Base-by-base conservation (phyloP, 768 basidiomycete genomes). In the Xerocomus potaroensis region DNA sequence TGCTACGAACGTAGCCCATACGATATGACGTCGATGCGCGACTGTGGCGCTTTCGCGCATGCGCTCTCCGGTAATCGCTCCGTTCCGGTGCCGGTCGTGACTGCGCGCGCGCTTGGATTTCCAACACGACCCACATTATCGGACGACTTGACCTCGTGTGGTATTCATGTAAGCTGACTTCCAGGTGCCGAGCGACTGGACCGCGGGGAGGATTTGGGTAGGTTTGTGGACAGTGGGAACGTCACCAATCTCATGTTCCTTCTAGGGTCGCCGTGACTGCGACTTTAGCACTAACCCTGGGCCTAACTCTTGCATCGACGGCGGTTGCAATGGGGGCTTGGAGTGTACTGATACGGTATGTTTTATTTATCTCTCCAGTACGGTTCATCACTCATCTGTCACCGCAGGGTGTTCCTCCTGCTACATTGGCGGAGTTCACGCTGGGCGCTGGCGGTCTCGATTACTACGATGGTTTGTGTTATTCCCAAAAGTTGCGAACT, bases 261-360 rank as follows among this genome's bases (percentile, higher is more conserved):
- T 34, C 14, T 41, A 73, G 73, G 72, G 67, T 37, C 75, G 83
- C 22, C 76, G 79, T 16, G 63, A 83, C 56, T 87, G 85, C 53
- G 67, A 84, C 63, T 87, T 87, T 57, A 67, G 63, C 43, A 66
- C 51, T 33, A 72, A 74, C 55, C 72, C 72, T 32, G 79, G 75
- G 19, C 68, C 67, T 4, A 80, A 73, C 52, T 79, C 80, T 12
- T 87, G 84, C 53, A 52, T 79, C 16, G 72, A 73, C 45, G 85
- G 84, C 32, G 82, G 82, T 39, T 87, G 84, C 58, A 82, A 80
- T 48, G 84, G 85, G 14, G 85, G 84, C 30, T 66, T 87, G 8
- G 56, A 69, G 10, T 86, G 85, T 51, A 77, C 76, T 55, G 50
- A 78, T 36, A 80, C 80, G 22, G 75, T 74, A 52, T 41, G 59